These are phyloP conservation scores for Apophysomyces sp. DNA, from an alignment of 371 early-diverging fungal species.

Conservation along the genomic window DNA sequence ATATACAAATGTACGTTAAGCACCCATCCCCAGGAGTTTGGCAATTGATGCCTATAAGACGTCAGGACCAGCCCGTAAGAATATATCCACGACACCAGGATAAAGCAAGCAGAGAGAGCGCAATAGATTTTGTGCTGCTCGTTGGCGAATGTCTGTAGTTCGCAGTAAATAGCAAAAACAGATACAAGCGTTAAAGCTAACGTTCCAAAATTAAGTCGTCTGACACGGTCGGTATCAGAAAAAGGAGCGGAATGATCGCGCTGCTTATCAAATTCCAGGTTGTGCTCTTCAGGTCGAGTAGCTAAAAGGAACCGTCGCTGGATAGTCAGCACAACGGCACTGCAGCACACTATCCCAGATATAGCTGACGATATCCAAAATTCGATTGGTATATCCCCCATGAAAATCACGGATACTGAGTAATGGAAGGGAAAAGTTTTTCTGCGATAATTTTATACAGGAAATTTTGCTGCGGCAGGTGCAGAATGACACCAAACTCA, in stretches of 20 bases:
- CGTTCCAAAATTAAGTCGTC: slow-evolving; percentile 15
- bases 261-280: slow-evolving; percentile 6
- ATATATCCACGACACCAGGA: slow-evolving; percentile 30
- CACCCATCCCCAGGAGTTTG: slow-evolving; percentile 36
- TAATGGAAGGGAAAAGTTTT: background rate
- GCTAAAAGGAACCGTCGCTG: slow-evolving; percentile 9
- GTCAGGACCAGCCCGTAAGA: slow-evolving; percentile 18
- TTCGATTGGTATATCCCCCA: background rate
- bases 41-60: slow-evolving; percentile 22
- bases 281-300: slow-evolving; percentile 1
- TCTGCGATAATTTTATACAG: background rate
- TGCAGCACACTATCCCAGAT: slow-evolving; percentile 1
- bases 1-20: slow-evolving; percentile 40
- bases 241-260: slow-evolving; percentile 23
- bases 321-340: slow-evolving; percentile 14
- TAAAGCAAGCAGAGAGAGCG: slow-evolving; percentile 9
- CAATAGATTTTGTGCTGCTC: background rate
- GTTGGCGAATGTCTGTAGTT: slow-evolving; percentile 2
- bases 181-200: slow-evolving; percentile 3
- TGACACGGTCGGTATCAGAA: slow-evolving; percentile 13
- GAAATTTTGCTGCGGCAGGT: background rate
- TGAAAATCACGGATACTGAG: background rate
- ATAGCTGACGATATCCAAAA: slow-evolving; percentile 13
- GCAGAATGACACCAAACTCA: background rate
- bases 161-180: slow-evolving; percentile 6